These are phyloP conservation scores for Xylaria castorea DNA, from an alignment of 495 filamentous ascomycete genomes.

Conservation along the genomic window DNA sequence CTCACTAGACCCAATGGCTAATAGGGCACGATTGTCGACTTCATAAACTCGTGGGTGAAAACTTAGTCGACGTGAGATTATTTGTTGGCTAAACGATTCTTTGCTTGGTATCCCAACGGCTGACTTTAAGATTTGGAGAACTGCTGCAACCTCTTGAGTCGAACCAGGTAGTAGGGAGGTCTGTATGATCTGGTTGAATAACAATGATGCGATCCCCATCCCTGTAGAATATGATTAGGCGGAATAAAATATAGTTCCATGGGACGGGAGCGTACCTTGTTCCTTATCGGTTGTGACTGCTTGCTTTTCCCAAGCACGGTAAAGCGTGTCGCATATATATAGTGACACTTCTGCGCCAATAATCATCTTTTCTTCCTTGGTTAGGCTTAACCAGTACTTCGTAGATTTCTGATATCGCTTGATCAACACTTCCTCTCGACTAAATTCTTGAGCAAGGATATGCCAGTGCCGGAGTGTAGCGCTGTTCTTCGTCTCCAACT, in stretches of 20 bases:
- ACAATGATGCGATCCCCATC: slow-evolving; percentile 13
- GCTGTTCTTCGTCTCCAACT: slow-evolving; percentile 39
- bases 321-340: slow-evolving; percentile 54
- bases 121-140: slow-evolving; percentile 37
- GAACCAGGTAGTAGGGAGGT: slow-evolving; percentile 33
- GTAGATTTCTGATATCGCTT: slow-evolving; percentile 54
- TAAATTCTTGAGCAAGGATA: slow-evolving; percentile 34
- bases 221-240: not conserved
- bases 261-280: slow-evolving; percentile 13
- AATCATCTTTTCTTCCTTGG: slow-evolving; percentile 36
- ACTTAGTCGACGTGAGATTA: slow-evolving; percentile 18
- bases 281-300: slow-evolving; percentile 27
- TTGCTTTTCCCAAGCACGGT: slow-evolving; percentile 23
- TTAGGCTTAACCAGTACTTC: slow-evolving; percentile 48
- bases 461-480: slow-evolving; percentile 35
- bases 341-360: slow-evolving; percentile 53
- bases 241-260: not conserved
- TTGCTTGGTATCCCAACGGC: slow-evolving; percentile 32
- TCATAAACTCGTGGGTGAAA: slow-evolving; percentile 12
- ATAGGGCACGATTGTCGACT: slow-evolving; percentile 32
- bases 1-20: slow-evolving; percentile 40
- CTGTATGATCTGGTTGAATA: slow-evolving; percentile 35
- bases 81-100: not conserved
- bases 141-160: slow-evolving; percentile 36
- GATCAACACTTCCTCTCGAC: slow-evolving; percentile 38